Conservation (phyloP, 2,329 filamentous ascomycete genomes). For the Didymella keratinophila region DNA sequence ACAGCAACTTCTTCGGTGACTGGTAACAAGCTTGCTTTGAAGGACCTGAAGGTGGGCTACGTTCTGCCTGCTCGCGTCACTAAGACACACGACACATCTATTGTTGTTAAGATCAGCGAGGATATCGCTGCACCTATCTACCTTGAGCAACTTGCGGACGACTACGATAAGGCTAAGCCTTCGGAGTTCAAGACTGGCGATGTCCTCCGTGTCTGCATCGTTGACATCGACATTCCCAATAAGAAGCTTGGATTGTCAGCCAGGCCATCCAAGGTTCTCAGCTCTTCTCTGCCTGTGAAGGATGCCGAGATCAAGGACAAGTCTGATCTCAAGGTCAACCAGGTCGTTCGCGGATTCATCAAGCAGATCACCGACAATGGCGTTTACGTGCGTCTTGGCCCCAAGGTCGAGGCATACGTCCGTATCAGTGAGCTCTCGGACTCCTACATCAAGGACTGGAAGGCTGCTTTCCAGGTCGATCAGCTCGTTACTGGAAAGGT, state of each 20-base stretch:
- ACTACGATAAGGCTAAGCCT: slow-evolving; percentile 82
- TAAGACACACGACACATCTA: slow-evolving; percentile 81
- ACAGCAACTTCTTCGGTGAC: slow-evolving; percentile 72
- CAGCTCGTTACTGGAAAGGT: slow-evolving; percentile 91
- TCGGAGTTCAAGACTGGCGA: slow-evolving; percentile 82
- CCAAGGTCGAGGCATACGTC: slow-evolving; percentile 81
- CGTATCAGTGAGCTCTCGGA: slow-evolving; percentile 90
- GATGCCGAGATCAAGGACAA: slow-evolving; percentile 79
- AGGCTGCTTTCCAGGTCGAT: slow-evolving; percentile 83
- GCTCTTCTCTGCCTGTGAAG: slow-evolving; percentile 79
- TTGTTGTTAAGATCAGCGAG: slow-evolving; percentile 87
- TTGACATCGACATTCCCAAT: slow-evolving; percentile 80
- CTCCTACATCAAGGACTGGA: slow-evolving; percentile 93
- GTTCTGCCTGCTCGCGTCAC: slow-evolving; percentile 84
- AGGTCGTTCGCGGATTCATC: slow-evolving; percentile 88
- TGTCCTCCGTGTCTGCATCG: slow-evolving; percentile 84
- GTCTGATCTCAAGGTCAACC: slow-evolving; percentile 76
- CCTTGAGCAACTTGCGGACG: slow-evolving; percentile 83
- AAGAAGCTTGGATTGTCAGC: slow-evolving; percentile 84
- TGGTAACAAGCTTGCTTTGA: slow-evolving; percentile 69
- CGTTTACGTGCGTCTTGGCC: slow-evolving; percentile 83
- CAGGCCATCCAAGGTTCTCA: slow-evolving; percentile 86
- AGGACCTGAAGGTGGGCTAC: slow-evolving; percentile 78
- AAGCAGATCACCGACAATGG: slow-evolving; percentile 90
- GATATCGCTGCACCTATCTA: slow-evolving; percentile 79